Conservation (phyloP, 176 grass and related monocot genomes). For the Microstegium vimineum region DNA sequence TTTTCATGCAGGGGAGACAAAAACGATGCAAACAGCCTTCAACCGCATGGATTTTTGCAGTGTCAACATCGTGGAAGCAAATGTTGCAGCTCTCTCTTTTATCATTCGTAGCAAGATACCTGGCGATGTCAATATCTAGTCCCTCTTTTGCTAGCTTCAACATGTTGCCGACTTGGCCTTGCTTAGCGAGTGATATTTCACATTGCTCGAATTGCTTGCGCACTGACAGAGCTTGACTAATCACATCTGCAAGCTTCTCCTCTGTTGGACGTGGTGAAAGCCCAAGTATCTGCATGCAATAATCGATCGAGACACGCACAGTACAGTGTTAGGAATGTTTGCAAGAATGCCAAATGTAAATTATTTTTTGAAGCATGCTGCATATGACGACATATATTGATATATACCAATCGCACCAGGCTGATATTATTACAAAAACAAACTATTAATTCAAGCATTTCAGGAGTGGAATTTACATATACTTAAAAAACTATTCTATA, state of each 20-base stretch:
- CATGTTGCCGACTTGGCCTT: conserved; percentile 26
- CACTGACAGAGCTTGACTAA: conserved; percentile 31
- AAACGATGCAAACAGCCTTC: conserved; percentile 44
- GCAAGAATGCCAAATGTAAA: too few species aligned
- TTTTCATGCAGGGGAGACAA: too few species aligned
- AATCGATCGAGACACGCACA: too few species aligned
- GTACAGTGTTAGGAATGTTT: too few species aligned
- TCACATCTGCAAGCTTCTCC: conserved; percentile 32
- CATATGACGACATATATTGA: too few species aligned
- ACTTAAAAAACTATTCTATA: too few species aligned
- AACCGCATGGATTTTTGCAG: conserved; percentile 53
- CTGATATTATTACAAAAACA: too few species aligned
- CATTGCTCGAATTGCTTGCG: conserved; percentile 49
- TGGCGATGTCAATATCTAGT: conserved; percentile 50
- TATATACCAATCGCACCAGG: too few species aligned
- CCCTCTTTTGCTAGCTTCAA: conserved; percentile 58
- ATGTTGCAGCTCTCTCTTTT: conserved; percentile 36
- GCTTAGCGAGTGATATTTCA: conserved; percentile 34
- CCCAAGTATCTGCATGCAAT: conserved; percentile 58
- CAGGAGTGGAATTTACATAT: too few species aligned
- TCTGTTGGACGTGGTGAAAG: conserved; percentile 23
- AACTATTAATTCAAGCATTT: too few species aligned
- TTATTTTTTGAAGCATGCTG: too few species aligned
- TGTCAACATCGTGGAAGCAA: conserved; percentile 53
- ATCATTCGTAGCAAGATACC: conserved; percentile 10